Conservation (phyloP, 179 eudicot species). For the Silene noctiflora region DNA sequence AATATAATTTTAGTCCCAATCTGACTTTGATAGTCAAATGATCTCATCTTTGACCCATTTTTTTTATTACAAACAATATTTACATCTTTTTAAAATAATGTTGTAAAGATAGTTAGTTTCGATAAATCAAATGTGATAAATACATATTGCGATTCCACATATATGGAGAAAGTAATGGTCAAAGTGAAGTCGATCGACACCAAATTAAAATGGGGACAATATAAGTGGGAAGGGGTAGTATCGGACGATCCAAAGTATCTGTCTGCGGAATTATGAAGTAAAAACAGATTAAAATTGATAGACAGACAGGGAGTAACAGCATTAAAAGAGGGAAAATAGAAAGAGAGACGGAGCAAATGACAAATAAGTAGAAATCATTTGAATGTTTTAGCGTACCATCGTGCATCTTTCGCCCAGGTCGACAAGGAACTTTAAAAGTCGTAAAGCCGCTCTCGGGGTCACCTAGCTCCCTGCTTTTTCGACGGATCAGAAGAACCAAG, state of each 20-base stretch:
- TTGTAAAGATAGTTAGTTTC: not conserved
- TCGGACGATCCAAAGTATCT: not conserved
- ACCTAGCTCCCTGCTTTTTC: slow-evolving; percentile 66
- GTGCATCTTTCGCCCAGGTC: slow-evolving; percentile 46
- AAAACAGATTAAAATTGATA: not conserved
- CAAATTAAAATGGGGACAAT: no score
- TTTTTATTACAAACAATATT: not conserved
- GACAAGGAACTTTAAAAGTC: slow-evolving; percentile 39
- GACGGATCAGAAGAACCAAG: slow-evolving; percentile 59
- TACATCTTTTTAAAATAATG: not conserved
- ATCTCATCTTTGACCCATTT: not conserved
- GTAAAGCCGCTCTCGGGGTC: slow-evolving; percentile 44
- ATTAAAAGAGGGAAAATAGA: not conserved
- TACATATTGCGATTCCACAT: not conserved
- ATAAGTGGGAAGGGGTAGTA: not conserved
- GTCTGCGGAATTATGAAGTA: not conserved
- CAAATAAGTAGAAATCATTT: not conserved
- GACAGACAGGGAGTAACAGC: not conserved
- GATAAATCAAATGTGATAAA: not conserved
- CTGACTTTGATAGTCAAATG: not conserved
- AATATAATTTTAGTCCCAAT: no score
- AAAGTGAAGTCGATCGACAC: no score
- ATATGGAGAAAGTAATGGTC: not conserved
- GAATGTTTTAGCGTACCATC: slow-evolving; percentile 49
- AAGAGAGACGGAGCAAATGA: not conserved